Conservation (phyloP, 768 basidiomycete genomes). For the Rhizopogon vinicolor region DNA sequence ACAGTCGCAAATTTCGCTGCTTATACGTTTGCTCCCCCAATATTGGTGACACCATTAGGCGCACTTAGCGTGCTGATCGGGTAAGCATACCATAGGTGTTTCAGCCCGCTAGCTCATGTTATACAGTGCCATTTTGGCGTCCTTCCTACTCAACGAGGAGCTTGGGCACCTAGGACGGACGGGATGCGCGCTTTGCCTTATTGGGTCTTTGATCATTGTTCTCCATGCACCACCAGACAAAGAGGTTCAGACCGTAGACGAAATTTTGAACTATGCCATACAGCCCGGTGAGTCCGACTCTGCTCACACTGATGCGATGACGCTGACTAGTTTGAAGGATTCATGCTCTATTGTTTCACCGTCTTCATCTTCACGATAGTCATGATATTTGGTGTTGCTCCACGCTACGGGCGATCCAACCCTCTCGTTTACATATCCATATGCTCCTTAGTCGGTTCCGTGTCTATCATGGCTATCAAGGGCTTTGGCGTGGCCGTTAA, state of each 20-base stretch:
- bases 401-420: slow-evolving; percentile 80
- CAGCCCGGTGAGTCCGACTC: slow-evolving; percentile 67
- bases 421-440: slow-evolving; percentile 94
- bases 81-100: slow-evolving; percentile 39
- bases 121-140: slow-evolving; percentile 85
- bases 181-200: slow-evolving; percentile 77
- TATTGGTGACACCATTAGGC: slow-evolving; percentile 97
- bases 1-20: slow-evolving; percentile 90
- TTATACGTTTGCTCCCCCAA: slow-evolving; percentile 96
- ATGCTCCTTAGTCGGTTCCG: slow-evolving; percentile 91
- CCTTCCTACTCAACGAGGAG: slow-evolving; percentile 88
- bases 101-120: slow-evolving; percentile 6
- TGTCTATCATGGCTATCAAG: slow-evolving; percentile 99
- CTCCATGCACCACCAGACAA: slow-evolving; percentile 97
- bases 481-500: slow-evolving; percentile 97
- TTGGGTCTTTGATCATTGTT: slow-evolving; percentile 92
- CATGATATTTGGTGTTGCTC: slow-evolving; percentile 85
- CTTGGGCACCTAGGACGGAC: slow-evolving; percentile 89
- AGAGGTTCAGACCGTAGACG: slow-evolving; percentile 86
- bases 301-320: not conserved
- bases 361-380: slow-evolving; percentile 76
- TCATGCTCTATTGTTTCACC: slow-evolving; percentile 85
- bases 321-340: slow-evolving; percentile 50
- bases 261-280: slow-evolving; percentile 89
- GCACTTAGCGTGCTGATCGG: slow-evolving; percentile 95